phyloP scores from a whole-genome alignment of 306 rosid species.

The Carpinus viminea region DNA sequence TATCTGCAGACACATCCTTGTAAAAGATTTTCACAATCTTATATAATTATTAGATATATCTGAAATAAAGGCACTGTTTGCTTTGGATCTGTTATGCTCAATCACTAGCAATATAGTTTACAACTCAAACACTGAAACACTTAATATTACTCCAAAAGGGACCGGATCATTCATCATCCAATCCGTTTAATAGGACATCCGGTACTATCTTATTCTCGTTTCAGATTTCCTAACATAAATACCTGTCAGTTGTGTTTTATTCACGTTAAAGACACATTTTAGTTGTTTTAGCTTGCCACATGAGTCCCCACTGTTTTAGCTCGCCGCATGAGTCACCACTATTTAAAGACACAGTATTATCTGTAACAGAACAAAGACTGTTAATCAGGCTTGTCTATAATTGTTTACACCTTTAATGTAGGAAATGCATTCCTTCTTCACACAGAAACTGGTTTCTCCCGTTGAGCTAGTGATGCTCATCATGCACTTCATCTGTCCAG shows the following conservation, averaged over 20 bases:
- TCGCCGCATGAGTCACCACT: background rate
- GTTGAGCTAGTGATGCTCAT: background rate
- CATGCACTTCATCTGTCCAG: background rate
- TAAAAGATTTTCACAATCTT: background rate
- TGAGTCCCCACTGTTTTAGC: background rate
- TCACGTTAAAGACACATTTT: background rate
- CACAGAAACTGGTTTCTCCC: background rate
- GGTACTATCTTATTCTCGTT: background rate
- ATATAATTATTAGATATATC: background rate
- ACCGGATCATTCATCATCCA: slow-evolving; percentile 7
- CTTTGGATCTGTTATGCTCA: slow-evolving; percentile 12
- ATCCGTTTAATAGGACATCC: background rate
- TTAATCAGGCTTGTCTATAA: slow-evolving; percentile 11
- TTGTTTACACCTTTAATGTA: background rate
- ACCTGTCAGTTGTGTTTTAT: background rate
- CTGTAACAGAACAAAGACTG: background rate
- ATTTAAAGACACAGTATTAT: background rate
- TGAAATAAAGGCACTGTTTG: slow-evolving; percentile 16
- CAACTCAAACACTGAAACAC: background rate
- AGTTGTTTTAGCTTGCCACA: background rate
- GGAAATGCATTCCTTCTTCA: background rate
- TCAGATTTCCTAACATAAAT: background rate
- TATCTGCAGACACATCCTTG: background rate
- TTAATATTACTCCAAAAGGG: background rate
- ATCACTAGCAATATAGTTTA: background rate